These are phyloP conservation scores for Helichrysum umbraculigerum DNA, from an alignment of 129 eudicot genomes.

Conservation along the genomic window DNA sequence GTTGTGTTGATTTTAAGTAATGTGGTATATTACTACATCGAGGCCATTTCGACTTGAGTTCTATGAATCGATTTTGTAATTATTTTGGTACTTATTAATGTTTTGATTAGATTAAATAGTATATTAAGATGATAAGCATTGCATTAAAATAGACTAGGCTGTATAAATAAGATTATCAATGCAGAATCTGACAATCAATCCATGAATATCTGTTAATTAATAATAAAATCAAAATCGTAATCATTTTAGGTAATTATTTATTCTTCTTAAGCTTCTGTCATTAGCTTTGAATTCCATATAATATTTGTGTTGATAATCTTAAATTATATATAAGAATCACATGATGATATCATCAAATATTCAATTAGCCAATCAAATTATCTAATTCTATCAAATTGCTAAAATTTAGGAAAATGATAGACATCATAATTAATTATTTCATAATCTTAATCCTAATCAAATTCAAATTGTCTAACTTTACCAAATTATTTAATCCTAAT, in stretches of 20 bases:
- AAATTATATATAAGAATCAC: too few relatives aligned
- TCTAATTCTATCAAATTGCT: too few relatives aligned
- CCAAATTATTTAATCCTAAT: too few relatives aligned
- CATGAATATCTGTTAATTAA: neutral
- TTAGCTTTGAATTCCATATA: slow-evolving; percentile 2
- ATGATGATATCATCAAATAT: too few relatives aligned
- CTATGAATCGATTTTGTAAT: neutral
- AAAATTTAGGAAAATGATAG: too few relatives aligned
- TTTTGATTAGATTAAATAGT: neutral
- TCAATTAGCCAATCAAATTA: too few relatives aligned
- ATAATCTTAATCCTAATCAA: too few relatives aligned
- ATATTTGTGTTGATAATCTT: slow-evolving; percentile 21
- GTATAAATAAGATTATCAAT: slow-evolving; percentile 23
- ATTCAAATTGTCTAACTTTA: too few relatives aligned
- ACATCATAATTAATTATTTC: too few relatives aligned
- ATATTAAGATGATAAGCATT: slow-evolving; percentile 3
- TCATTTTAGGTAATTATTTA: neutral
- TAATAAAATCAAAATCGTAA: neutral
- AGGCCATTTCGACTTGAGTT: neutral
- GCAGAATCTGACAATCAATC: slow-evolving; percentile 16
- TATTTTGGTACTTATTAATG: neutral
- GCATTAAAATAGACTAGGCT: slow-evolving; percentile 9
- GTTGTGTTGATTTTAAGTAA: too few relatives aligned
- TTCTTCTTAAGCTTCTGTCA: slow-evolving; percentile 7
- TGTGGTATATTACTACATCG: neutral